These are phyloP conservation scores for Flaveria brownii DNA, from an alignment of 129 eudicot genomes.

Conservation along the genomic window DNA sequence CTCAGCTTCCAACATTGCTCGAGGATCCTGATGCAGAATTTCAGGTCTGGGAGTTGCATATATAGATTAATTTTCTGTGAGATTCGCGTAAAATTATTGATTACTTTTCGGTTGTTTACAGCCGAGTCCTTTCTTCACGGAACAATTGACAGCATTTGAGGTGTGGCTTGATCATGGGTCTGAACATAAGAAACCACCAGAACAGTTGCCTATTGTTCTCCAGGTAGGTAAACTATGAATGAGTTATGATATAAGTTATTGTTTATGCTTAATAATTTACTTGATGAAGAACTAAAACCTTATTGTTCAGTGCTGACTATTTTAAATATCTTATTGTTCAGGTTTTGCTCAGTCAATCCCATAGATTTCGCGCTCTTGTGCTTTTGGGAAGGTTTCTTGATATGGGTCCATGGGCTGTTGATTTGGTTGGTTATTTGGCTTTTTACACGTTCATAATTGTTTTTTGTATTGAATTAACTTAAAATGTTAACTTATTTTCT, in stretches of 20 bases:
- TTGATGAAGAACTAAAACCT: background rate
- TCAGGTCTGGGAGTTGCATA: constrained; percentile 50
- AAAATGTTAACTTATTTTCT: background rate
- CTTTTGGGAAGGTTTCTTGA: constrained; percentile 96
- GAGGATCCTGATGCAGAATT: constrained; percentile 88
- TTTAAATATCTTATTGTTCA: constrained; percentile 25
- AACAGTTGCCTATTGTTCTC: constrained; percentile 98
- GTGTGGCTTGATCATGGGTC: constrained; percentile 99
- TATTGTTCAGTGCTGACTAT: constrained; percentile 7
- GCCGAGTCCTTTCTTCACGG: constrained; percentile 96
- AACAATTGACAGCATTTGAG: constrained; percentile 94
- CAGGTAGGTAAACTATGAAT: constrained; percentile 51
- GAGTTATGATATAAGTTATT: background rate
- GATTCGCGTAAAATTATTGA: background rate
- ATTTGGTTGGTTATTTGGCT: constrained; percentile 61
- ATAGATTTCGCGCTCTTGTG: constrained; percentile 91
- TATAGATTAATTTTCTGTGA: background rate
- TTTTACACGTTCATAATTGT: constrained; percentile 8
- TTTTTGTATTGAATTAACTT: background rate
- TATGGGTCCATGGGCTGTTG: constrained; percentile 99
- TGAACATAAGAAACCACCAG: constrained; percentile 91
- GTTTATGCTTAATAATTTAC: background rate
- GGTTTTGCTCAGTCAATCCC: constrained; percentile 95
- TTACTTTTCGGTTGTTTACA: constrained; percentile 29
- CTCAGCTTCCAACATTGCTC: constrained; percentile 83